Base-by-base conservation (phyloP, 495 filamentous ascomycete genomes). In the Lasiosphaeria hispida region DNA sequence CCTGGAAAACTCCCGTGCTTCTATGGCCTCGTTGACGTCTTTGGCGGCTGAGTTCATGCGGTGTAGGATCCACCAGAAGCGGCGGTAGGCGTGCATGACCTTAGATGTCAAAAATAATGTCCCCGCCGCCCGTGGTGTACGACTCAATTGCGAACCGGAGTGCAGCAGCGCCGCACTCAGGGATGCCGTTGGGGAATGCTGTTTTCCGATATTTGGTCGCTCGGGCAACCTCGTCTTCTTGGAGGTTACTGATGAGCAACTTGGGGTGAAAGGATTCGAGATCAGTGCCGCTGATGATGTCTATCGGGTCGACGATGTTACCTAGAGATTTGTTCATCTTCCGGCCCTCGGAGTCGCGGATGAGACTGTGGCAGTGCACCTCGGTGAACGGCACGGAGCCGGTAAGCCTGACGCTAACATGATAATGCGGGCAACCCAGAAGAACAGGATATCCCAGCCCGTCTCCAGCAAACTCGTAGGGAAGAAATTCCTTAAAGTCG, bases 1-100 rank as follows among this genome's bases (percentile, higher is more conserved):
- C 52, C 72, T 73, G 33, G 81, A 83, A 77, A 95, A 95, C 54
- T 93, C 87, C 33, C 90, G 82, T 13, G 80, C 74, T 55, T 84
- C 83, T 7, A 96, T 75, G 11, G 81, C 76, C 55, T 84, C 77
- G 71, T 92, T 90, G 59, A 92, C 82, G 39, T 85, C 84, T 72
- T 86, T 87, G 14, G 85, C 78, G 14, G 90, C 86, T 18, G 57
- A 65, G 64, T 87, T 91, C 75, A 91, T 78, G 70, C 91, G 88
- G 75, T 91, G 85, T 57, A 96, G 70, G 56, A 96, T 92, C 90
- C 90, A 96, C n/a, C 90, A 91, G 82, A 96, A 95, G 53, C 87
- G 83, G 49, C 91, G 81, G 76, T 94, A 93, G 39, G 81, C 87
- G 62, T 90, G 82, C 64, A 96, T 91, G 55, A 92, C 88, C 73